Base-by-base conservation (phyloP, 169 alveolate species). In the Besnoitia besnoiti region DNA sequence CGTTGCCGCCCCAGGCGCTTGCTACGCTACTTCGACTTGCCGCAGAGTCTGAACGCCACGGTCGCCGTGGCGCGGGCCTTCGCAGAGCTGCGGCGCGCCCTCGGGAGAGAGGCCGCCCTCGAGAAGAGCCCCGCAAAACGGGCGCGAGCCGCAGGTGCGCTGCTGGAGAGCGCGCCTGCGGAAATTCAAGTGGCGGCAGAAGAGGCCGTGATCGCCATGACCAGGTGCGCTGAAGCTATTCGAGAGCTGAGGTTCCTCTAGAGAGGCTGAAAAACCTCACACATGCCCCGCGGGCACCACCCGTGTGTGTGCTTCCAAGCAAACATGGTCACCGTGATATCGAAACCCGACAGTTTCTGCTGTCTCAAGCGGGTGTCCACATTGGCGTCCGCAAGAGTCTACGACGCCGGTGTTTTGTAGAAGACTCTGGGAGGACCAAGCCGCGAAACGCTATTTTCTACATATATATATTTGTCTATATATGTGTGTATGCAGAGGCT, bases 61-160 rank as follows among this genome's bases (percentile, higher is more conserved):
- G 84, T 73, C 46, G 84, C 84, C 49, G 84, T 73, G 21, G 84
- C 84, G 4, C 84, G 46, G 27, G 84, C 84, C 84, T 73, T 73
- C 44, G 40, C 46, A 24, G 40, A 73, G 44, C 46, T 73, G 49
- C 40, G 84, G 40, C 5, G 46, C 0, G 42, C 24, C 16, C 33
- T 73, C 46, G 27, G 49, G 0, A 21, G 19, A 21, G 73, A 55
- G n/a, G 73, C 73, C 7, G 73, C 73, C 3, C 73, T n/a, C 10
- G n/a, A 55, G 30, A 8, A 55, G n/a, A 12, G 73, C 30, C 27
- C 35, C 35, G 0, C 35, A 55, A 55, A 21, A 33, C 30, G 73
- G 35, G 5, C 16, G 73, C 7, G 73, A 55, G 27, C 3, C 27
- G 7, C 73, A 55, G n/a, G 27, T n/a, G n/a, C n/a, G n/a, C n/a